These are phyloP conservation scores for Neurospora crassa DNA, from an alignment of 2,329 filamentous ascomycete species.

Conservation along the genomic window DNA sequence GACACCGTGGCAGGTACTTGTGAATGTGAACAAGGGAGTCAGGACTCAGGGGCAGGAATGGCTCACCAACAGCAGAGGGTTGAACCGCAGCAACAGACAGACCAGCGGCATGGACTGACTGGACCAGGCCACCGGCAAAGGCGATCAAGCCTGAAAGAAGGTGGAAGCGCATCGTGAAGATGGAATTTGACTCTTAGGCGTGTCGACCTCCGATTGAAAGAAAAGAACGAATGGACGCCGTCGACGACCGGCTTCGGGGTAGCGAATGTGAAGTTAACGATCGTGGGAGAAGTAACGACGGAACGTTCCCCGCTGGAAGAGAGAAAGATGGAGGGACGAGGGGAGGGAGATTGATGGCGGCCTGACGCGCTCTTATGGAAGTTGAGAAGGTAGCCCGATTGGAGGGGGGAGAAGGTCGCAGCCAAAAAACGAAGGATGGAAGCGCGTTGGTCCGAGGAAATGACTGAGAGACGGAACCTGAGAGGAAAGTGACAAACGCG, in stretches of 20 bases:
- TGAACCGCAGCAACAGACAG: neutral
- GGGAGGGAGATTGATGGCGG: neutral
- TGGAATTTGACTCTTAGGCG: neutral
- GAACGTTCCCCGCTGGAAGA: neutral
- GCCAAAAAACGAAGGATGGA: neutral
- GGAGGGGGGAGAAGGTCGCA: neutral
- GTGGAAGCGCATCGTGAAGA: neutral
- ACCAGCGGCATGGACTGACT: neutral
- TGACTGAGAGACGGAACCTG: neutral
- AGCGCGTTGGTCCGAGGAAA: too few species aligned
- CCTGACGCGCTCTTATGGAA: neutral
- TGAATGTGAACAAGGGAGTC: neutral
- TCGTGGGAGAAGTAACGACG: neutral
- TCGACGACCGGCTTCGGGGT: neutral
- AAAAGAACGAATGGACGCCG: neutral
- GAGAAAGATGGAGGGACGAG: neutral
- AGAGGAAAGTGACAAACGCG: neutral
- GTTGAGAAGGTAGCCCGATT: neutral
- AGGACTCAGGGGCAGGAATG: neutral
- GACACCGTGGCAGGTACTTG: neutral
- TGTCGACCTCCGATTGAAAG: neutral
- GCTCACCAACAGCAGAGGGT: neutral
- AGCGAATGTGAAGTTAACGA: neutral
- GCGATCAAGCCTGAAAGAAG: neutral
- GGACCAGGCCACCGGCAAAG: neutral